Percentiles rank a stretch among this genome's conserved stretches.
Conservation (phyloP, 768 basidiomycete genomes). For the Myochromella boudieri region DNA sequence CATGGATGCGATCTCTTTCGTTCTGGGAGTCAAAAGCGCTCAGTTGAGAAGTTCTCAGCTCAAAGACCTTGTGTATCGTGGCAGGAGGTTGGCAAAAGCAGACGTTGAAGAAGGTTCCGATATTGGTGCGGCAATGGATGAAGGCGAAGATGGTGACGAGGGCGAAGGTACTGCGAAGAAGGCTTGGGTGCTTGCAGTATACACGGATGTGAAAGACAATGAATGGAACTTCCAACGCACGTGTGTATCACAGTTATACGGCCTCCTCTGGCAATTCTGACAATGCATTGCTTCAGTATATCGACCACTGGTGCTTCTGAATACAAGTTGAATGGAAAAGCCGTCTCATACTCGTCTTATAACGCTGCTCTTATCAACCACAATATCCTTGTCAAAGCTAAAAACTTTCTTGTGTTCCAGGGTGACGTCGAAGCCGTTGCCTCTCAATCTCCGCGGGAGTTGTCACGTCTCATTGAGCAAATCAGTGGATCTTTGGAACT, state of each 20-base stretch:
- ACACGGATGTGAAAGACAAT: slow-evolving; percentile 70
- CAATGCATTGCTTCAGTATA: slow-evolving; percentile 59
- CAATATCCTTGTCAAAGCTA: slow-evolving; percentile 97
- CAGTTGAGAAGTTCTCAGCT: slow-evolving; percentile 92
- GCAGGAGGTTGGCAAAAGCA: slow-evolving; percentile 60
- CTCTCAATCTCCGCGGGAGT: slow-evolving; percentile 87
- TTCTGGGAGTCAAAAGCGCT: slow-evolving; percentile 92
- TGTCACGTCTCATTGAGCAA: slow-evolving; percentile 90
- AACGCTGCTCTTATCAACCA: slow-evolving; percentile 84
- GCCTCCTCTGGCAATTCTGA: not conserved
- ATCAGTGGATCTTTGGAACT: slow-evolving; percentile 94
- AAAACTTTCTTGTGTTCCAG: slow-evolving; percentile 99
- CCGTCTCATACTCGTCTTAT: slow-evolving; percentile 86
- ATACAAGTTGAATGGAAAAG: slow-evolving; percentile 80
- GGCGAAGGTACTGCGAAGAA: slow-evolving; percentile 87
- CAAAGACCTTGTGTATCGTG: slow-evolving; percentile 95
- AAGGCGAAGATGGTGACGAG: slow-evolving; percentile 52
- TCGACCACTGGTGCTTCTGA: slow-evolving; percentile 86
- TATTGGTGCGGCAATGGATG: slow-evolving; percentile 47
- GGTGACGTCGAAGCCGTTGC: slow-evolving; percentile 99
- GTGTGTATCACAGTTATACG: slow-evolving; percentile 47
- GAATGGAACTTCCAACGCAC: slow-evolving; percentile 92
- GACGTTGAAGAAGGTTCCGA: slow-evolving; percentile 43
- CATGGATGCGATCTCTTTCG: slow-evolving; percentile 99
- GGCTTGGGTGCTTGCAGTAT: slow-evolving; percentile 96